These are phyloP conservation scores for Lasiosphaeriaceae sp. DNA, from an alignment of 495 filamentous ascomycete genomes.

Conservation along the genomic window DNA sequence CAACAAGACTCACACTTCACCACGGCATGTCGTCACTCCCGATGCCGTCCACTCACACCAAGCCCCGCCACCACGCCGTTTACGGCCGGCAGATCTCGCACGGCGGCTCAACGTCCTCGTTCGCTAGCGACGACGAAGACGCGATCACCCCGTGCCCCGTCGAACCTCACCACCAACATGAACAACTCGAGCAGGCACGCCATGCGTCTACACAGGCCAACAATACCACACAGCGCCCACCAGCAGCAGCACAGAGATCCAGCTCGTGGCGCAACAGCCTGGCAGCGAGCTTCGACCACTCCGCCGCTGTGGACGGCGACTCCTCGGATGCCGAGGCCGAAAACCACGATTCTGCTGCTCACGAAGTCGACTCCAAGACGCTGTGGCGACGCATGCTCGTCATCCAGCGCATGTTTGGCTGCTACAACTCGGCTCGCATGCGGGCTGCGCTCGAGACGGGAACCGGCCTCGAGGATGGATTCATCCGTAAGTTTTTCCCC, in stretches of 20 bases:
- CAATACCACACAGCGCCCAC: background rate
- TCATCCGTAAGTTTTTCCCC: slow-evolving; percentile 34
- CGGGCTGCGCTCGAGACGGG: slow-evolving; percentile 37
- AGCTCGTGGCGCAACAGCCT: slow-evolving; percentile 18
- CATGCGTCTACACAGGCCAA: background rate
- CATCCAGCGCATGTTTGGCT: slow-evolving; percentile 39
- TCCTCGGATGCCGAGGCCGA: background rate
- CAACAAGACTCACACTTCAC: too few species aligned
- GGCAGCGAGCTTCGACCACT: background rate
- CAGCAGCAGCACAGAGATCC: background rate
- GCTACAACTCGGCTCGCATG: slow-evolving; percentile 46
- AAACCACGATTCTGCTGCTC: background rate
- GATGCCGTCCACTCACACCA: background rate
- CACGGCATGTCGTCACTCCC: background rate
- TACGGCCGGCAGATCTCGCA: background rate
- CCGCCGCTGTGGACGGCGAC: too few species aligned
- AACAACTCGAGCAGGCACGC: background rate
- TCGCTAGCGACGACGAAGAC: background rate
- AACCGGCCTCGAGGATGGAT: slow-evolving; percentile 16
- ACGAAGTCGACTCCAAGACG: slow-evolving; percentile 28
- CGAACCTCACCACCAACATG: background rate
- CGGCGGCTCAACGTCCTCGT: slow-evolving; percentile 5
- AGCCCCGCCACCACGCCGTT: background rate
- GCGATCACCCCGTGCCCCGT: slow-evolving; percentile 2
- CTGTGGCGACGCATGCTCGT: slow-evolving; percentile 45